Base-by-base conservation (phyloP, 1,284 basidiomycete genomes). In the Wolfiporia cocos region DNA sequence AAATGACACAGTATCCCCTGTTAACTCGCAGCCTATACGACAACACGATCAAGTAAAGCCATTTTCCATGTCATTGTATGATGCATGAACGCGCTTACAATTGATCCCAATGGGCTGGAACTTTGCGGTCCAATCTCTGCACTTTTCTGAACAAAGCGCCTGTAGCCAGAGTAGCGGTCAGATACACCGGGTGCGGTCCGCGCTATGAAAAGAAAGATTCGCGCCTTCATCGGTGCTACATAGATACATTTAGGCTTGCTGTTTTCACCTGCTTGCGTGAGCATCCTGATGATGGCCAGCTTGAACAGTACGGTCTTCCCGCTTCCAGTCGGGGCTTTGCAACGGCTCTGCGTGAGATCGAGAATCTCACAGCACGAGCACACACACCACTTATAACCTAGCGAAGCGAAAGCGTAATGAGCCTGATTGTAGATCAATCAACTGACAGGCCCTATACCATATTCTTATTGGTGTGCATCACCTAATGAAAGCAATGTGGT, bases 281-380 rank as follows among this genome's bases (percentile, higher is more conserved):
- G 66, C 73, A 92, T 77, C 23, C 78, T 78, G 38, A 98, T 78
- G 38, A 97, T 86, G 0, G 89, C 81, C 10, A 99, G 68, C 60
- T 99, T 95, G 53, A 99, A 99, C 5, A 98, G 65, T 1, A 88
- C 91, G 0, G 94, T 93, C 65, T 96, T 96, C 20, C 93, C 93
- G 35, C 90, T 88, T 19, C 92, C 90, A 5, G 92, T 96, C 0
- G 92, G 92, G 1, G 93, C 92, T 84, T 57, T 21, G 40, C 14
- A 23, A 9, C 34, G 34, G 15, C 37, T 29, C 21, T 26, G 39
- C 30, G 38, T 41, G 43, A 45, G 35, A 18, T 24, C 12, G 21
- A 37, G 32, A 32, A 36, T 34, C 23, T 28, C 17, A 37, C n/a
- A 42, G 39, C 39, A 44, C 15, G 33, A 39, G 23, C 21, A 32